Conservation (phyloP, 441 rosid genomes). For the Theobroma grandiflorum region DNA sequence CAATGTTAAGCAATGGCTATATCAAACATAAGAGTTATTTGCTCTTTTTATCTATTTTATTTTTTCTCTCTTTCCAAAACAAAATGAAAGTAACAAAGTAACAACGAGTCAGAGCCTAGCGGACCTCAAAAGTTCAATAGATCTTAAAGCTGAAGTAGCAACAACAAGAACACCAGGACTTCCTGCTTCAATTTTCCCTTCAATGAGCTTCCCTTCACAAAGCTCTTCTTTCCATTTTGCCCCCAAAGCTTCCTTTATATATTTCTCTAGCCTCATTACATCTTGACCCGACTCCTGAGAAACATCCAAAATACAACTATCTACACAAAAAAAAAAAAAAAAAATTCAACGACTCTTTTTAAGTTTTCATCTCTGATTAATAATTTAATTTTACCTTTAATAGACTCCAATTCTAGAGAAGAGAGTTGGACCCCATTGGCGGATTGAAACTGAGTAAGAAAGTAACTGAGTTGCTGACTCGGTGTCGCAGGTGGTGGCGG, state of each 20-base stretch:
- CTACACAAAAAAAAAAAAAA: constrained; percentile 37
- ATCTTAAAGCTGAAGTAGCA: constrained; percentile 72
- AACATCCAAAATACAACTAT: constrained; percentile 60
- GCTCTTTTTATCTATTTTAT: background rate
- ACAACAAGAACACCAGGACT: constrained; percentile 70
- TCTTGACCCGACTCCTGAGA: constrained; percentile 48
- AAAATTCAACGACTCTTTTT: background rate
- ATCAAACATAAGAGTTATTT: background rate
- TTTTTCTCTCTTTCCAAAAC: background rate
- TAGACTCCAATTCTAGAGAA: constrained; percentile 77
- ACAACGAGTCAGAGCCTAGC: background rate
- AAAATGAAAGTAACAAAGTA: background rate
- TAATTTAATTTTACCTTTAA: constrained; percentile 48
- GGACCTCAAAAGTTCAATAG: constrained; percentile 71
- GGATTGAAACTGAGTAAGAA: constrained; percentile 61
- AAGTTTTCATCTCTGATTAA: background rate
- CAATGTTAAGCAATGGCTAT: background rate
- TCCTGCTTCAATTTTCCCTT: constrained; percentile 64
- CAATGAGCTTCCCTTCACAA: constrained; percentile 52
- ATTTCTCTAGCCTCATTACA: constrained; percentile 50
- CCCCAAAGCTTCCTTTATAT: constrained; percentile 64
- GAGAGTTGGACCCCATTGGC: constrained; percentile 67
- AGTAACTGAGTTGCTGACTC: constrained; percentile 64
- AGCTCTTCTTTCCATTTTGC: constrained; percentile 65
- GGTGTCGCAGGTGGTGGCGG: constrained; percentile 35